Base-by-base conservation (phyloP, 257 asterid genomes). In the Primulina huaijiensis region DNA sequence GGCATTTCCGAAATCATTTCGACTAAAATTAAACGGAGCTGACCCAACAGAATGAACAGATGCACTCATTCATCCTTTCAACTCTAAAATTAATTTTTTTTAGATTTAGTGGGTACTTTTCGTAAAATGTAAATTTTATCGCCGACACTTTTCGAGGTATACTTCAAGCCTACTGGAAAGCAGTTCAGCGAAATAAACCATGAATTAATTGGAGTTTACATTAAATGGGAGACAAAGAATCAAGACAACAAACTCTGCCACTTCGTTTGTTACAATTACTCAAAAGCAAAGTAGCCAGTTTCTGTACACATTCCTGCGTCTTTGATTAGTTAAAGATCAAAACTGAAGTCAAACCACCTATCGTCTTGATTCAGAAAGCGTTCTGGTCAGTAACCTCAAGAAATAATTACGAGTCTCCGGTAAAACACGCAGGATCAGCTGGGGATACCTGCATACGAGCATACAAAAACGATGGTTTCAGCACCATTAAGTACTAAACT, bases 351-450 rank as follows among this genome's bases (percentile, higher is more conserved):
- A 57, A 65, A 70, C 64, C 62, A 52, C 57, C 89, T 84, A 85
- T 52, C 68, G 78, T 79, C 87, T 75, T 70, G 73, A 29, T 66
- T 92, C 95, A 64, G 82, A 76, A 33, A 82, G 89, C 8, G 91
- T 84, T 68, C 82, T 82, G 25, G 86, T 80, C 75, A 91, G 90
- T 33, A 82, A 80, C 76, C 90, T 79, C 56, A 80, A 80, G 70
- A 94, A 94, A 80, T 91, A 94, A 76, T 77, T 84, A 17, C 87
- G 94, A 14, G 95, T 89, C 79, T 91, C 97, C 0, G 96, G 93
- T 69, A 89, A 78, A 59, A 91, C 82, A 5, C 92, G 90, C 37
- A 85, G 83, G 74, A 91, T 89, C 79, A 94, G 79, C 72, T 84
- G 85, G 0, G 83, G 60, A 64, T 87, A 91, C 92, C 99, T 94